Evolutionary conservation across 2,329 filamentous ascomycete genomes (phyloP).

Genomic region (Pestalotiopsis sp.): DNA sequence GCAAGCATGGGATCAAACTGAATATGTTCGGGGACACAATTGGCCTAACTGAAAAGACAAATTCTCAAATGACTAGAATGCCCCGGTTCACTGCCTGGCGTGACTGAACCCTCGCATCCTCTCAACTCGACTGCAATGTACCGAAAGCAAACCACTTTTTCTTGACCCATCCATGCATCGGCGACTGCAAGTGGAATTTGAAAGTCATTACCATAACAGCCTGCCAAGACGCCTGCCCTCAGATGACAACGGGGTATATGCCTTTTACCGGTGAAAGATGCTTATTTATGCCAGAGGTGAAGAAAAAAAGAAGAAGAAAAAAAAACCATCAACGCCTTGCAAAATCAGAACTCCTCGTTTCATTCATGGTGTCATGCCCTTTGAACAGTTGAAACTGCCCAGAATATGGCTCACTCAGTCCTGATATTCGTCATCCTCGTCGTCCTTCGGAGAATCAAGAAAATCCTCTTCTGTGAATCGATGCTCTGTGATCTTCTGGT

Average conservation of each 20-base stretch:
- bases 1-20: too few species aligned
- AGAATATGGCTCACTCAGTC: neutral
- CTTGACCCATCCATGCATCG: neutral
- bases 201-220: neutral
- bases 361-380: neutral
- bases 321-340: neutral
- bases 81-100: neutral
- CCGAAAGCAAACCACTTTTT: neutral
- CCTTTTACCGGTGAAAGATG: neutral
- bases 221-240: neutral
- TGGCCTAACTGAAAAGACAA: too few species aligned
- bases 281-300: neutral
- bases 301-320: neutral
- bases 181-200: neutral
- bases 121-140: neutral
- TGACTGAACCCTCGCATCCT: neutral
- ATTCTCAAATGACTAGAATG: too few species aligned
- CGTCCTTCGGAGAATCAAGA: conserved; percentile 53
- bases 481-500: conserved; percentile 70
- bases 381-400: neutral
- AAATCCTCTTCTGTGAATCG: conserved; percentile 76
- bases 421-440: conserved; percentile 55
- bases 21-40: too few species aligned
- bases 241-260: neutral
- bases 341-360: neutral